phyloP scores from a whole-genome alignment of 805 yeast genomes.

The Saturnispora sekii region DNA sequence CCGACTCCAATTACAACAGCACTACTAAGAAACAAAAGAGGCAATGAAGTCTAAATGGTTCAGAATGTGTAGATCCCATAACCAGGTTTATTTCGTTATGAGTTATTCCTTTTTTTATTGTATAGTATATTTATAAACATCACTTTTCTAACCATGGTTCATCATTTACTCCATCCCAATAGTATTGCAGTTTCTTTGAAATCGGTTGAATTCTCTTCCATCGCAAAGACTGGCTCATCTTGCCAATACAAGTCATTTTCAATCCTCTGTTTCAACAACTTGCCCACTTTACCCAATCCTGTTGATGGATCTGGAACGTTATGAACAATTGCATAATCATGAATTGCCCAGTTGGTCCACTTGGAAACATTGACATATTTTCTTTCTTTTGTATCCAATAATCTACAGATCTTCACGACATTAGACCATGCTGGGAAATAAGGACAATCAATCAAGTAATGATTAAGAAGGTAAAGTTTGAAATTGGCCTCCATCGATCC shows the following conservation, averaged over 20 bases:
- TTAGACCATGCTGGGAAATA: slow-evolving; percentile 22
- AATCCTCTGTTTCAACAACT: slow-evolving; percentile 10
- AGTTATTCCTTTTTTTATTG: neutral
- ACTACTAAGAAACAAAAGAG: neutral
- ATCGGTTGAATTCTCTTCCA: slow-evolving; percentile 10
- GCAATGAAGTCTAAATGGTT: neutral
- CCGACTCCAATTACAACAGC: too few species aligned
- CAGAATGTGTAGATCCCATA: neutral
- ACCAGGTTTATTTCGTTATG: neutral
- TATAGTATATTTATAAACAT: neutral
- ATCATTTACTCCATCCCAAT: slow-evolving; percentile 1
- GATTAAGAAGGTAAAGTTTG: slow-evolving; percentile 14
- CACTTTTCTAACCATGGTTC: neutral
- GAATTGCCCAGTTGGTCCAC: slow-evolving; percentile 9
- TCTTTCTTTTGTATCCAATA: slow-evolving; percentile 5
- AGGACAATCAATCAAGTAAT: slow-evolving; percentile 13
- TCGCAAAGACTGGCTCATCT: slow-evolving; percentile 7
- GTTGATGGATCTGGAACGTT: slow-evolving; percentile 14
- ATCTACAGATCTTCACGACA: slow-evolving; percentile 13
- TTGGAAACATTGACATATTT: slow-evolving; percentile 6
- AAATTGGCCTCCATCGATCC: slow-evolving; percentile 11
- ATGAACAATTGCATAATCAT: slow-evolving; percentile 18
- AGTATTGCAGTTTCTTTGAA: slow-evolving; percentile 15
- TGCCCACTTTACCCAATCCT: slow-evolving; percentile 9
- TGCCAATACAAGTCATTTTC: slow-evolving; percentile 16